Evolutionary conservation across 352 stramenopile species (phyloP).

Genomic region (Pythium chondricola): DNA sequence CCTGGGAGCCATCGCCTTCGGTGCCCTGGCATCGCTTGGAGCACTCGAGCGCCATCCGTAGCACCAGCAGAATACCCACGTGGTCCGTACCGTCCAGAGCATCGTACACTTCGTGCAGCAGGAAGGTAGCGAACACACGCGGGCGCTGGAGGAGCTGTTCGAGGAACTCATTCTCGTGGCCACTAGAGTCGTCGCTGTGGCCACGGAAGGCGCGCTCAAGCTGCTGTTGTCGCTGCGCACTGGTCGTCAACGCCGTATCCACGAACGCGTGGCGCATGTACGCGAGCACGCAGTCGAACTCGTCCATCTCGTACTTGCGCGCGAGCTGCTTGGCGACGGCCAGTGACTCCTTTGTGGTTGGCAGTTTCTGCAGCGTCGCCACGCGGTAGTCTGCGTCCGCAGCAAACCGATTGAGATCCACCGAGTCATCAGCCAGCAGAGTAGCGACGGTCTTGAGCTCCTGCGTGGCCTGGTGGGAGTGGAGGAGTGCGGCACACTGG

Average conservation of each 20-base stretch:
- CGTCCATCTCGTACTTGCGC: conserved; percentile 59
- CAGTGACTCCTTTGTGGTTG: conserved; percentile 45
- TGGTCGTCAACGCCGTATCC: neutral
- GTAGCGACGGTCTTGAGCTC: conserved; percentile 56
- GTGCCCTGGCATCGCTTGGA: conserved; percentile 40
- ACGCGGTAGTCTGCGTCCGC: conserved; percentile 42
- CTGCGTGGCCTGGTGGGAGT: conserved; percentile 47
- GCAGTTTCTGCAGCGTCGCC: conserved; percentile 38
- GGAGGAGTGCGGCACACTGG: conserved; percentile 37
- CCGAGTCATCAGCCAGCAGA: conserved; percentile 51
- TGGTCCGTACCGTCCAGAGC: conserved; percentile 54
- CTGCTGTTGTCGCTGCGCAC: conserved; percentile 39
- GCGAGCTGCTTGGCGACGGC: conserved; percentile 46
- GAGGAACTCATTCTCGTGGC: conserved; percentile 25
- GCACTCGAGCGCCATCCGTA: conserved; percentile 72
- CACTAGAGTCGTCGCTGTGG: conserved; percentile 4
- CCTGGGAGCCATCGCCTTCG: conserved; percentile 3
- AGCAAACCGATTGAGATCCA: conserved; percentile 54
- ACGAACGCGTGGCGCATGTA: conserved; percentile 55
- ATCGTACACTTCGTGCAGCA: conserved; percentile 57
- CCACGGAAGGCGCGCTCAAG: conserved; percentile 59
- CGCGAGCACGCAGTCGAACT: conserved; percentile 49
- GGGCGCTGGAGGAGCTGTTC: conserved; percentile 59
- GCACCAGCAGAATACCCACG: conserved; percentile 56
- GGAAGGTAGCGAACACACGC: conserved; percentile 42